Percentiles rank a stretch among this genome's conserved stretches.
Evolutionary conservation across 441 rosid genomes (phyloP).

Genomic region (Caryocar brasiliense): DNA sequence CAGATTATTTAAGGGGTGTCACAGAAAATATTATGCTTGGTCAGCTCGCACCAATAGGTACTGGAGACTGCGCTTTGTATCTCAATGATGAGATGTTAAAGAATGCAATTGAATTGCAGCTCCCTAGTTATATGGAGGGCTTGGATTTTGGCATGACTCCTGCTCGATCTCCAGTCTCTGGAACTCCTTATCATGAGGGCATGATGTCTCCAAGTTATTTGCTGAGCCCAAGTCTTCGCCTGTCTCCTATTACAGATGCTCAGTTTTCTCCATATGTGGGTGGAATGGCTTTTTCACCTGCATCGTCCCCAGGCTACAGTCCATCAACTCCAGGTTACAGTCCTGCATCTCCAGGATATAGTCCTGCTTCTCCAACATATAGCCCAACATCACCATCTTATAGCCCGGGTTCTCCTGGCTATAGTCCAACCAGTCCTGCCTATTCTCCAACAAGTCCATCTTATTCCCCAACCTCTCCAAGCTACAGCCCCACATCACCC

Average conservation of each 20-base stretch:
- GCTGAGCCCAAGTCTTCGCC: constrained; percentile 67
- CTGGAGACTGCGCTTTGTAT: constrained; percentile 80
- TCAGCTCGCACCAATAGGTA: constrained; percentile 94
- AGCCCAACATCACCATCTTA: constrained; percentile 46
- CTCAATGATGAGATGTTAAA: constrained; percentile 95
- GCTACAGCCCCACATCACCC: constrained; percentile 69
- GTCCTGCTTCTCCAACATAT: constrained; percentile 51
- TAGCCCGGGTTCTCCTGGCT: constrained; percentile 44
- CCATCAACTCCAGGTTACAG: constrained; percentile 59
- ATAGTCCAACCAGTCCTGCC: constrained; percentile 57
- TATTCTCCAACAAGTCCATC: constrained; percentile 47
- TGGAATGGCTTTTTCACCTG: constrained; percentile 79
- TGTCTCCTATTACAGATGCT: constrained; percentile 75
- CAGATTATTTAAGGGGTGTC: constrained; percentile 78
- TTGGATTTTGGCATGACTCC: constrained; percentile 89
- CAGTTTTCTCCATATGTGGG: constrained; percentile 85
- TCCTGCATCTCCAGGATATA: constrained; percentile 49
- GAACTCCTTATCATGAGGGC: constrained; percentile 88
- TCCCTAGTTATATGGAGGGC: constrained; percentile 93
- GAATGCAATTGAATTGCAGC: constrained; percentile 95
- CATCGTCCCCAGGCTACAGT: constrained; percentile 79
- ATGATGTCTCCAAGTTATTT: constrained; percentile 92
- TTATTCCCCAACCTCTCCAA: constrained; percentile 81
- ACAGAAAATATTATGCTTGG: constrained; percentile 97
- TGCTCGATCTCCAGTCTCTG: constrained; percentile 66